phyloP scores from a whole-genome alignment of 129 eudicot species.

The sunflower (Helianthus annuus) region DNA sequence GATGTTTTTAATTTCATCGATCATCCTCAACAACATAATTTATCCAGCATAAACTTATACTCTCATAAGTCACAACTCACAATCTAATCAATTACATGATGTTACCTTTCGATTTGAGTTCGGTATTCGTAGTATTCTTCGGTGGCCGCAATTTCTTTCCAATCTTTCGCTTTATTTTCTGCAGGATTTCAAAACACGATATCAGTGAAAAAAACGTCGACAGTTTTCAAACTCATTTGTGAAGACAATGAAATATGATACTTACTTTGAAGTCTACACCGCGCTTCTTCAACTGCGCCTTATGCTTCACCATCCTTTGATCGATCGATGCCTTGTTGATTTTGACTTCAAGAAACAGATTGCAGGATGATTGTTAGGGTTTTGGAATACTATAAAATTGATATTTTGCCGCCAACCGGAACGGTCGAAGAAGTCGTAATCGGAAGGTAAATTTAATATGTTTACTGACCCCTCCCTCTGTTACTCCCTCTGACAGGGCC shows the following conservation, averaged over 20 bases:
- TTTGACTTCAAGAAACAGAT: background rate
- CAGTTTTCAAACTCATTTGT: background rate
- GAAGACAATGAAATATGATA: too few species aligned
- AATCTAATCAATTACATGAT: background rate
- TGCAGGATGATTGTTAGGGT: background rate
- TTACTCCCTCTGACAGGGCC: too few species aligned
- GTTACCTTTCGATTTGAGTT: slow-evolving; percentile 77
- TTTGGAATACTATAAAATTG: background rate
- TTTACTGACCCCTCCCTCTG: too few species aligned
- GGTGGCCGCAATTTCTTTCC: slow-evolving; percentile 93
- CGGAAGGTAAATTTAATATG: background rate
- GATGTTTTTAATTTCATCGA: too few species aligned
- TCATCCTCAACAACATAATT: too few species aligned
- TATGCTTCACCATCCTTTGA: slow-evolving; percentile 58
- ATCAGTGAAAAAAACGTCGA: background rate
- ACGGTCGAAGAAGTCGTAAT: background rate
- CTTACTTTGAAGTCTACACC: slow-evolving; percentile 84
- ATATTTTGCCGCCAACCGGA: slow-evolving; percentile 3
- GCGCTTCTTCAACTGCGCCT: slow-evolving; percentile 70
- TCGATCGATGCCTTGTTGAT: background rate
- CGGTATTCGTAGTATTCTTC: slow-evolving; percentile 81
- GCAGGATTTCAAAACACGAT: slow-evolving; percentile 20
- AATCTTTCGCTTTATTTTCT: slow-evolving; percentile 85
- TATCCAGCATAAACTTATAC: too few species aligned
- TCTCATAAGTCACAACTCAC: background rate